Evolutionary conservation across 1,284 basidiomycete species (phyloP), one percentile per base, ranked within the genome.

Genomic region (Fomitopsis betulina): DNA sequence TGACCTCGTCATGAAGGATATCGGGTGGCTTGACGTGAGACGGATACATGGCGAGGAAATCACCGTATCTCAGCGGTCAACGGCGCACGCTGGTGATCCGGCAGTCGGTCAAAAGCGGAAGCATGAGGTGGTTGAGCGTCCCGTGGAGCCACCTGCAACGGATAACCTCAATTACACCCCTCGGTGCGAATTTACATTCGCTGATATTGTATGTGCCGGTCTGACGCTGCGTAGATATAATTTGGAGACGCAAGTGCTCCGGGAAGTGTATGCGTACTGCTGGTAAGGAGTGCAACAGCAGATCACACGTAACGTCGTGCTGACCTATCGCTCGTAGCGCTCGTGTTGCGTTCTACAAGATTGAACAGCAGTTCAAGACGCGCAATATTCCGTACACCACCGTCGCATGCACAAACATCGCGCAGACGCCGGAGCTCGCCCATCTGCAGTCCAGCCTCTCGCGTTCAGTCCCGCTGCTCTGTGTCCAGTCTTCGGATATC

Each of bases 301-400:
- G 10, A 37, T 30, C 4, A 50, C 57, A 21, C 35, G 1, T 15
- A 5, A 23, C 3, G 12, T 5, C 9, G 19, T 12, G 54, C n/a
- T 32, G 15, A 54, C 4, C 32, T 40, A 5, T 27, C 9, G 17
- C 37, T 40, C 42, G 56, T 23, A 94, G 93, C 66, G 94, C 94
- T 9, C 87, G 94, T 8, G 91, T 96, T n/a, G 88, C 93, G 17
- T 93, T 93, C 69, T 88, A 86, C 60, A 92, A 88, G 65, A 86
- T 98, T 55, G 93, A 97, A 70, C 80, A 85, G 57, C 94, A 96
- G 72, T 84, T 98, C 68, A 93, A 93, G 70, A 73, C 84, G 35
- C 87, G 91, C 17, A 81, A 80, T 13, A 94, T 97, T 58, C 86
- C 90, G 0, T 95, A 87, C 68, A 83, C 79, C 2, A 83, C 89